Evolutionary conservation across 2,329 filamentous ascomycete species (phyloP).

Genomic region (Stemphylium vesicarium): DNA sequence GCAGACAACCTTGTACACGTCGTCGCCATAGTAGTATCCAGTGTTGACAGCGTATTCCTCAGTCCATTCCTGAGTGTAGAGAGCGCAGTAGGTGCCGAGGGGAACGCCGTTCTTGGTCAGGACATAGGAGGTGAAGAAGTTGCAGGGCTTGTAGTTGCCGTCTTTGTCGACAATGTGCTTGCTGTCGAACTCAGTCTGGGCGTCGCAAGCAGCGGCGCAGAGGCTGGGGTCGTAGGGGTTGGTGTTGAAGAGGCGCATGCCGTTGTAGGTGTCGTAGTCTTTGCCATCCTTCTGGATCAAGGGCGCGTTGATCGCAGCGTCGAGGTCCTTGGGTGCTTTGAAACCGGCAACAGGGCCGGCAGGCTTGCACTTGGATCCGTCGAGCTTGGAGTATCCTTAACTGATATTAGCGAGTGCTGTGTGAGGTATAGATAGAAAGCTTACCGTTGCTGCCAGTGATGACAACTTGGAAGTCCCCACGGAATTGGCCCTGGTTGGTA

Average conservation of each 20-base stretch:
- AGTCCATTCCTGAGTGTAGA: constrained; percentile 30
- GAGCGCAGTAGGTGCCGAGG: constrained; percentile 47
- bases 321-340: constrained; percentile 22
- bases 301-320: constrained; percentile 38
- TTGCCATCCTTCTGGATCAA: constrained; percentile 13
- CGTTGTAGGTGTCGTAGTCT: constrained; percentile 34
- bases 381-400: constrained; percentile 32
- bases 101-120: constrained; percentile 43
- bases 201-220: constrained; percentile 46
- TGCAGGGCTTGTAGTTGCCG: constrained; percentile 45
- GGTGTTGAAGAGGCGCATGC: constrained; percentile 38
- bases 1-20: constrained; percentile 10
- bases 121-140: constrained; percentile 50
- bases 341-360: constrained; percentile 21
- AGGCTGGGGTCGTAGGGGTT: constrained; percentile 35
- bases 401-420: neutral
- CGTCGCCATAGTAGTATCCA: constrained; percentile 26
- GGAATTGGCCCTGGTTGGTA: constrained; percentile 34
- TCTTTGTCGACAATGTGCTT: constrained; percentile 30
- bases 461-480: constrained; percentile 34
- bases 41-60: constrained; percentile 28
- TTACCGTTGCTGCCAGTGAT: constrained; percentile 34
- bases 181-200: constrained; percentile 45
- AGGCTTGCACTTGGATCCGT: constrained; percentile 2
- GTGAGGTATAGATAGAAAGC: neutral